Conservation (phyloP, 2,329 filamentous ascomycete genomes). For the Thielaviopsis euricoi region DNA sequence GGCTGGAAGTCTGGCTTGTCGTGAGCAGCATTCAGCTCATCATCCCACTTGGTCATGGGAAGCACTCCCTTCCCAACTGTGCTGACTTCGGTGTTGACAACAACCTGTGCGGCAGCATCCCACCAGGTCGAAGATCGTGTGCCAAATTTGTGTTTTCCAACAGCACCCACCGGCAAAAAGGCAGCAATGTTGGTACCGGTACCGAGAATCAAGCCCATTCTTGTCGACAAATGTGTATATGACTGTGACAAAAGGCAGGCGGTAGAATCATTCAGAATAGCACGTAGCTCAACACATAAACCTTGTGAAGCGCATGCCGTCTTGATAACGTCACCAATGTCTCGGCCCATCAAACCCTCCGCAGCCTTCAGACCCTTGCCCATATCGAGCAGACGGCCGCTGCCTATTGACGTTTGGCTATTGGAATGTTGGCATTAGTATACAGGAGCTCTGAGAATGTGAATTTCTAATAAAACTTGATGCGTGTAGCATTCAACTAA, state of each 20-base stretch:
- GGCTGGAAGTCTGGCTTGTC: slow-evolving; percentile 44
- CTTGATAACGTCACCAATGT: slow-evolving; percentile 42
- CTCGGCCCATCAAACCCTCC: slow-evolving; percentile 38
- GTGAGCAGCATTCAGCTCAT: slow-evolving; percentile 32
- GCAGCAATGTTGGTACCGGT: slow-evolving; percentile 52
- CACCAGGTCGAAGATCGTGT: slow-evolving; percentile 38
- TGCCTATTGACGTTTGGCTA: slow-evolving; percentile 46
- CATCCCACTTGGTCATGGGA: slow-evolving; percentile 46
- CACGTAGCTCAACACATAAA: slow-evolving; percentile 38
- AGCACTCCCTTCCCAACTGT: slow-evolving; percentile 47
- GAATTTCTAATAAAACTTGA: background rate
- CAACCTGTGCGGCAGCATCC: slow-evolving; percentile 40
- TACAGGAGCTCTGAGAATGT: background rate
- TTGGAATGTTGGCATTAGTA: slow-evolving; percentile 14
- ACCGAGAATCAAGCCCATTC: slow-evolving; percentile 49
- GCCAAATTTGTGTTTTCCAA: slow-evolving; percentile 40
- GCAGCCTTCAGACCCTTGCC: slow-evolving; percentile 49
- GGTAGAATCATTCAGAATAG: slow-evolving; percentile 51
- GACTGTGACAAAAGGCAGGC: slow-evolving; percentile 50
- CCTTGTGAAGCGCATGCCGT: slow-evolving; percentile 32
- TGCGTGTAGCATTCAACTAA: background rate
- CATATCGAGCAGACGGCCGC: slow-evolving; percentile 44
- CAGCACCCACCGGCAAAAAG: slow-evolving; percentile 41
- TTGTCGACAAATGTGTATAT: slow-evolving; percentile 39
- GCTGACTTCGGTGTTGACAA: slow-evolving; percentile 50